Percentiles rank a stretch among this genome's conserved stretches.
phyloP scores from a whole-genome alignment of 2,329 filamentous ascomycete species.

The Claviceps digitariae region DNA sequence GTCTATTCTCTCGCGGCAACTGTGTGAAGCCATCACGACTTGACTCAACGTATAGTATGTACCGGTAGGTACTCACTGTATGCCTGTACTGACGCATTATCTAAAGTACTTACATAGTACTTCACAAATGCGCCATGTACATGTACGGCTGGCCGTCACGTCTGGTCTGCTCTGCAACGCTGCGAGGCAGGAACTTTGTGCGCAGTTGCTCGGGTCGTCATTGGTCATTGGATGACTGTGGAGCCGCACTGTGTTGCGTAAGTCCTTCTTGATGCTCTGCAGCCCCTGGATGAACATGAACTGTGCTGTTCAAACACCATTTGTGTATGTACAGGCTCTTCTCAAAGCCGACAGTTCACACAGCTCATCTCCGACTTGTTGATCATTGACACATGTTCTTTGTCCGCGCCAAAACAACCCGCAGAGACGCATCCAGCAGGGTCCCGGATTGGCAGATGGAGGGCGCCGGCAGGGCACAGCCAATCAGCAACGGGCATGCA shows the following conservation, averaged over 20 bases:
- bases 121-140: not conserved
- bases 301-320: not conserved
- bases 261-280: not conserved
- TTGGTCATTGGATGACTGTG: not conserved
- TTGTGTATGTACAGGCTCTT: no score
- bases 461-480: not conserved
- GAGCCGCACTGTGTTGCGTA: not conserved
- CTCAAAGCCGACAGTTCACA: not conserved
- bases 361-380: slow-evolving; percentile 2
- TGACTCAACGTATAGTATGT: not conserved
- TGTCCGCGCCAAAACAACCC: not conserved
- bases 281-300: not conserved
- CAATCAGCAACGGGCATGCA: slow-evolving; percentile 1
- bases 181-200: not conserved
- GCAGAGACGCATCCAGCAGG: slow-evolving; percentile 1
- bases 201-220: not conserved
- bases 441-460: slow-evolving; percentile 3
- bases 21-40: not conserved
- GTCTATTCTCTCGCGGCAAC: not conserved
- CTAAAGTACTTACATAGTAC: not conserved
- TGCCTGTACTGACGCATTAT: no score
- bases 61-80: no score
- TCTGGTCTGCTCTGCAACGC: not conserved
- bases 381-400: not conserved
- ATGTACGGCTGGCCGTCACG: not conserved